Evolutionary conservation across 75 land plant species (phyloP).

Genomic region (Selaginella moellendorffii): DNA sequence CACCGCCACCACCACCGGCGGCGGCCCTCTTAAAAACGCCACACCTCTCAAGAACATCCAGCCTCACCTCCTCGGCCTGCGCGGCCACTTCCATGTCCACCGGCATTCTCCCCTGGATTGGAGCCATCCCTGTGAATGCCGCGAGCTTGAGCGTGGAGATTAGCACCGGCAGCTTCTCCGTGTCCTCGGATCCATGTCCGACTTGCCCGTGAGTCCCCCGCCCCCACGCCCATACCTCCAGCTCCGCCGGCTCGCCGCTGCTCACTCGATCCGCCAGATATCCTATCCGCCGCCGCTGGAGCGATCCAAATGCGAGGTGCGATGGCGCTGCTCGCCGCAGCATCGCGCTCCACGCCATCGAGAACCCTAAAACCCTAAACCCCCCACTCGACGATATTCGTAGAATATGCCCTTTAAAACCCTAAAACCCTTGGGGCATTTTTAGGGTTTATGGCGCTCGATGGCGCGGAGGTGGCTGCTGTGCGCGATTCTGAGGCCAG

Average conservation of each 20-base stretch:
- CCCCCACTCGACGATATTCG: too few relatives aligned
- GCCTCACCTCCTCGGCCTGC: neutral
- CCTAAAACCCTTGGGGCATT: neutral
- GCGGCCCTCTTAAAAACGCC: too few relatives aligned
- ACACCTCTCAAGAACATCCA: neutral
- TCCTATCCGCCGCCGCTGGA: neutral
- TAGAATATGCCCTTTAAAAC: too few relatives aligned
- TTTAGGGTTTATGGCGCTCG: neutral
- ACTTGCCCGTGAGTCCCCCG: constrained; percentile 76
- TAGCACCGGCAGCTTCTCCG: constrained; percentile 34
- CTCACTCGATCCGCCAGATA: neutral
- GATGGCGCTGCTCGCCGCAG: too few relatives aligned
- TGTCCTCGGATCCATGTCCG: constrained; percentile 59
- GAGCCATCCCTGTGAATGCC: constrained; percentile 19
- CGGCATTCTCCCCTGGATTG: neutral
- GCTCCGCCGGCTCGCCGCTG: neutral
- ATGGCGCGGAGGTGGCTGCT: constrained; percentile 27
- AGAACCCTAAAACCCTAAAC: too few relatives aligned
- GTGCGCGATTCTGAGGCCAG: constrained; percentile 38
- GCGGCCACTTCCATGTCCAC: neutral
- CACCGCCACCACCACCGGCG: too few relatives aligned
- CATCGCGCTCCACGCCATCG: too few relatives aligned
- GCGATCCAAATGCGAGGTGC: too few relatives aligned
- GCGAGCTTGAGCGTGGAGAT: constrained; percentile 25
- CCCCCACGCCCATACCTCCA: constrained; percentile 78